Evolutionary conservation across 2,329 filamentous ascomycete species (phyloP), one percentile per base, ranked within the genome.

Genomic region (Penicillium expansum): DNA sequence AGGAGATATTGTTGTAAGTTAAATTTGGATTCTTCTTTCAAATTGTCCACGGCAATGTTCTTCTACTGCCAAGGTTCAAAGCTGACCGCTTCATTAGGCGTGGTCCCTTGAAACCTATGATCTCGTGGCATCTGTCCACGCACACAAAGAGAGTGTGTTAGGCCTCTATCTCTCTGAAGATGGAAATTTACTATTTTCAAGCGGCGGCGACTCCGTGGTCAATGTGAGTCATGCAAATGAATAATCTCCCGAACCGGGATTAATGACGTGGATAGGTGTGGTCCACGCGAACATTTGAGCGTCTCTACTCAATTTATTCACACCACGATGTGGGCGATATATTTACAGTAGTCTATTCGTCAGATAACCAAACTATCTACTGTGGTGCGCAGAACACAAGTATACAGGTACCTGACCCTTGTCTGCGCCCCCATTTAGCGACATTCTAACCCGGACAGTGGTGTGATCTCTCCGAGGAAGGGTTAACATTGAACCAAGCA

Each of bases 271-370:
- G n/a, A 33, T 58, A 84, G 82, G 80, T 96, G 41, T 99, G 94
- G 94, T 88, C 86, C 66, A 90, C 92, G 2, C 82, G 79, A 42
- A 88, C 86, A 6, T 86, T 96, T 72, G 83, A 83, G 55, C 86
- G 89, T 29, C 81, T 94, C 0, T 94, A 92, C 77, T 91, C 94
- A 61, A 90, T 97, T 60, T 96, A 96, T 79, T 95, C 92, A 61
- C 88, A 88, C 48, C 93, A 96, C 74, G 94, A 97, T 67, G 90
- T 96, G 39, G 94, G 94, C 58, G 94, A 99, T 76, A 86, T 99
- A 57, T 97, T 97, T 73, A 96, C 91, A 65, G 87, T 96, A n/a
- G 89, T 88, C 1, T 97, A 96, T 74, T 96, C 92, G 4, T 78
- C 86, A 7, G 83, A 86, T 63, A 81, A 91, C 67, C 84, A 93